Conservation (phyloP, 768 basidiomycete genomes). For the Saitozyma sp. region DNA sequence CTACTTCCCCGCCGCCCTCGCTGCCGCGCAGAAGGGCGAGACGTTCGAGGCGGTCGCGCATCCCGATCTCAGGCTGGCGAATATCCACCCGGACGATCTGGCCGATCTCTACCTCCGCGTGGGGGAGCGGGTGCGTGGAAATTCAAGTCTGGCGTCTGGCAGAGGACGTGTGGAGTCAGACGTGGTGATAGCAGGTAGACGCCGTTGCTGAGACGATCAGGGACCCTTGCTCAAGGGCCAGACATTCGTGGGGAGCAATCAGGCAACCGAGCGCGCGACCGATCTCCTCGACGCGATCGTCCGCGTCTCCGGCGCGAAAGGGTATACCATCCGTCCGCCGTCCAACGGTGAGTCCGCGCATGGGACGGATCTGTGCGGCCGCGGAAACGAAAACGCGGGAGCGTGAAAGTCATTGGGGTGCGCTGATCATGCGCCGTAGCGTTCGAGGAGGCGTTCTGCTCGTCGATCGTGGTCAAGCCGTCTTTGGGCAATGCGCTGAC, state of each 20-base stretch:
- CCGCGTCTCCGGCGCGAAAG: conserved; percentile 53
- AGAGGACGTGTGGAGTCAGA: background rate
- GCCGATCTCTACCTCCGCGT: conserved; percentile 56
- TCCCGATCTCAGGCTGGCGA: conserved; percentile 43
- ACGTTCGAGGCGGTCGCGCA: conserved; percentile 53
- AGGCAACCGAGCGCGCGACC: conserved; percentile 54
- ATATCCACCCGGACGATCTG: conserved; percentile 58
- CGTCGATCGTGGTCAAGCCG: conserved; percentile 53
- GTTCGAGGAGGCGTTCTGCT: conserved; percentile 53
- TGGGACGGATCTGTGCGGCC: too few species aligned
- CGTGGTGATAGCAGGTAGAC: background rate
- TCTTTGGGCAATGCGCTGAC: conserved; percentile 54
- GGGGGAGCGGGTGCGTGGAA: conserved; percentile 53
- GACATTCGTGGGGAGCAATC: conserved; percentile 57
- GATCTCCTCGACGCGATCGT: conserved; percentile 55
- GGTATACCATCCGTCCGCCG: conserved; percentile 52
- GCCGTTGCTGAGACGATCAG: conserved; percentile 7
- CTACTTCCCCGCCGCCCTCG: conserved; percentile 50
- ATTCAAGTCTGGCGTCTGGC: background rate
- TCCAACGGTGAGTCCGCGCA: conserved; percentile 51
- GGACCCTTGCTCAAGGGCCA: conserved; percentile 51
- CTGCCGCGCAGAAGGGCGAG: conserved; percentile 44
- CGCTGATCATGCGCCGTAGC: conserved; percentile 27
- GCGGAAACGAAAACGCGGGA: background rate
- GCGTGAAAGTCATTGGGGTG: too few species aligned